These are phyloP conservation scores for Colletotrichum tropicale DNA, from an alignment of 2,329 filamentous ascomycete species.

Conservation along the genomic window DNA sequence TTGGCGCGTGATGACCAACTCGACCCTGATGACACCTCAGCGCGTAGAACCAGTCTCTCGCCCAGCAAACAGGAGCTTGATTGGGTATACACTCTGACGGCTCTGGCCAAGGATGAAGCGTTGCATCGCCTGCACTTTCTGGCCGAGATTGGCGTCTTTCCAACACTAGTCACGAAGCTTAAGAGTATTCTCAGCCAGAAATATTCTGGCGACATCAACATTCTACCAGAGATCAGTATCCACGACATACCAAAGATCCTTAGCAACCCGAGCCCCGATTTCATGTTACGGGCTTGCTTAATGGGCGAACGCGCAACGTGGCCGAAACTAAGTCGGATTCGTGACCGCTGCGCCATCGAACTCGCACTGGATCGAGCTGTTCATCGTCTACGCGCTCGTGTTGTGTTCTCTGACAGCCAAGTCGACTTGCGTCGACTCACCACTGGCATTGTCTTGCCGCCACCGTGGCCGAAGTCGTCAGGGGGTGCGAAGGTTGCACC, in stretches of 20 bases:
- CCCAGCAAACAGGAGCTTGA: conserved; percentile 46
- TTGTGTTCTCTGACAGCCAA: conserved; percentile 72
- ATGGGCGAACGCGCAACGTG: conserved; percentile 87
- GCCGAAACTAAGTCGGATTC: conserved; percentile 85
- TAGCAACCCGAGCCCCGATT: conserved; percentile 83
- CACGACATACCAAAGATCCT: conserved; percentile 78
- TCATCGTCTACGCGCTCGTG: conserved; percentile 67
- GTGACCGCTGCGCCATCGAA: conserved; percentile 89
- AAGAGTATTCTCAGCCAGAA: conserved; percentile 85
- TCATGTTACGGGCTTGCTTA: conserved; percentile 80
- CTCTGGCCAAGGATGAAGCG: conserved; percentile 78
- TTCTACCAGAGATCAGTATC: conserved; percentile 79
- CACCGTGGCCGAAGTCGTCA: conserved; percentile 30
- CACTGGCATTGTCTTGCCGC: conserved; percentile 29
- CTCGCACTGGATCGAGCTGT: conserved; percentile 81
- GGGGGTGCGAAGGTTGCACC: conserved; percentile 18
- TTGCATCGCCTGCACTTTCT: conserved; percentile 82
- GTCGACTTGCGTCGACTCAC: conserved; percentile 59
- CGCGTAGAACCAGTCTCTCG: background rate
- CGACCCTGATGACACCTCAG: conserved; percentile 36
- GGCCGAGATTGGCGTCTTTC: conserved; percentile 80
- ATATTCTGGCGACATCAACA: conserved; percentile 95
- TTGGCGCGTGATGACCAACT: conserved; percentile 74
- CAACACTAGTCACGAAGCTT: conserved; percentile 78
- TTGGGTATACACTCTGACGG: conserved; percentile 72